Evolutionary conservation across 257 asterid species (phyloP).

Genomic region (Penstemon eatonii): DNA sequence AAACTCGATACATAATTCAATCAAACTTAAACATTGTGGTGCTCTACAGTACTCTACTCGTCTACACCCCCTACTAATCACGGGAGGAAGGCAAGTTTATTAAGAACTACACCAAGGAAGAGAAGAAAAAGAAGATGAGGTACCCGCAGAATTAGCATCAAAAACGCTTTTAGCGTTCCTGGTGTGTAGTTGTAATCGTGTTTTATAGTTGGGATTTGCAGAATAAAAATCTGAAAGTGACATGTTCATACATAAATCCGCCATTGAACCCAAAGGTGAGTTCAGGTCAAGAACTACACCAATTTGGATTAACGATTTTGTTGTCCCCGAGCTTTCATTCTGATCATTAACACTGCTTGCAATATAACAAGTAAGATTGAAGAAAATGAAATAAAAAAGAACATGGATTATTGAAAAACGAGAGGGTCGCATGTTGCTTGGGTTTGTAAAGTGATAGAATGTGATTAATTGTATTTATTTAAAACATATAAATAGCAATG

Average conservation of each 20-base stretch:
- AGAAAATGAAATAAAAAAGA: neutral
- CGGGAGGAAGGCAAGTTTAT: too few species aligned
- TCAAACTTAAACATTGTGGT: too few species aligned
- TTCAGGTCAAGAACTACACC: conserved; percentile 48
- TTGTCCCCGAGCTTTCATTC: too few species aligned
- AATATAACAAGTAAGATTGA: neutral
- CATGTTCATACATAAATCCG: conserved; percentile 50
- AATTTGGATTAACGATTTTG: conserved; percentile 26
- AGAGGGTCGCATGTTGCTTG: too few species aligned
- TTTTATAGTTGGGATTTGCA: conserved; percentile 35
- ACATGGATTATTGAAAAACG: neutral
- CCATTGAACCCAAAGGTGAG: conserved; percentile 50
- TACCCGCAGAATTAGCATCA: conserved; percentile 54
- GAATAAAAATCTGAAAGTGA: conserved; percentile 49
- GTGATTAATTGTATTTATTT: too few species aligned
- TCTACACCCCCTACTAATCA: too few species aligned
- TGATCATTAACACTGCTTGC: neutral
- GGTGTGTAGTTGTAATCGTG: conserved; percentile 39
- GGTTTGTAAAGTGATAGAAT: too few species aligned
- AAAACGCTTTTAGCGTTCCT: conserved; percentile 35
- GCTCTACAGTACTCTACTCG: too few species aligned
- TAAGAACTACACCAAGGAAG: too few species aligned
- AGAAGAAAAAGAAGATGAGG: too few species aligned
- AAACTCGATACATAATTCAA: too few species aligned
- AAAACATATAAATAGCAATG: too few species aligned